Evolutionary conservation across 106 monocot species (phyloP).

Genomic region (Phalaenopsis equestris): DNA sequence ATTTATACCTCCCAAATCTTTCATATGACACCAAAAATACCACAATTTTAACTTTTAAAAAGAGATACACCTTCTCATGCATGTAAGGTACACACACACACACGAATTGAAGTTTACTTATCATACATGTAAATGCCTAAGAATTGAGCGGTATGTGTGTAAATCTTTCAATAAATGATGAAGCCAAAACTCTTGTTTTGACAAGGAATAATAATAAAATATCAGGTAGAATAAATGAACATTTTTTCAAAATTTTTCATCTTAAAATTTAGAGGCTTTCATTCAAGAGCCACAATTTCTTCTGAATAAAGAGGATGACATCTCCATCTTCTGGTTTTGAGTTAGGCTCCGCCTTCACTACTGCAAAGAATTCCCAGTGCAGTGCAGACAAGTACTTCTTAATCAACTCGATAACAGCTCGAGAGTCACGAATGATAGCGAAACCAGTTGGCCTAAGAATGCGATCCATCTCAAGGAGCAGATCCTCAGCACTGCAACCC

Average conservation of each 20-base stretch:
- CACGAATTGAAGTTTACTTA: too few species aligned
- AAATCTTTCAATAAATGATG: neutral
- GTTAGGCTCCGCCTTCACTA: conserved; percentile 37
- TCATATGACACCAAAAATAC: too few species aligned
- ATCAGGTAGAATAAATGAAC: neutral
- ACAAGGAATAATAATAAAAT: neutral
- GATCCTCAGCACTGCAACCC: conserved; percentile 74
- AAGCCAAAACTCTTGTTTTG: neutral
- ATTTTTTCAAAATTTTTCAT: neutral
- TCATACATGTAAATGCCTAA: too few species aligned
- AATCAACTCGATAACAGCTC: conserved; percentile 40
- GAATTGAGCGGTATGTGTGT: too few species aligned
- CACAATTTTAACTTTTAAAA: too few species aligned
- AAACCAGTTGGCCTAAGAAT: conserved; percentile 84
- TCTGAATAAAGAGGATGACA: conserved; percentile 51
- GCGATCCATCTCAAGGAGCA: conserved; percentile 88
- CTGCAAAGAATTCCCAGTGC: conserved; percentile 56
- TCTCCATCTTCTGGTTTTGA: conserved; percentile 46
- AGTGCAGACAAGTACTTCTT: conserved; percentile 50
- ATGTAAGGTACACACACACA: too few species aligned
- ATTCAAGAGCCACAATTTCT: conserved; percentile 42
- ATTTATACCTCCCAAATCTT: too few species aligned
- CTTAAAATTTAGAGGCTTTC: conserved; percentile 21
- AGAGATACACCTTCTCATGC: too few species aligned
- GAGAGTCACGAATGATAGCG: conserved; percentile 59